These are phyloP conservation scores for Coemansia umbellata DNA, from an alignment of 192 early-diverging fungal genomes.

Conservation along the genomic window DNA sequence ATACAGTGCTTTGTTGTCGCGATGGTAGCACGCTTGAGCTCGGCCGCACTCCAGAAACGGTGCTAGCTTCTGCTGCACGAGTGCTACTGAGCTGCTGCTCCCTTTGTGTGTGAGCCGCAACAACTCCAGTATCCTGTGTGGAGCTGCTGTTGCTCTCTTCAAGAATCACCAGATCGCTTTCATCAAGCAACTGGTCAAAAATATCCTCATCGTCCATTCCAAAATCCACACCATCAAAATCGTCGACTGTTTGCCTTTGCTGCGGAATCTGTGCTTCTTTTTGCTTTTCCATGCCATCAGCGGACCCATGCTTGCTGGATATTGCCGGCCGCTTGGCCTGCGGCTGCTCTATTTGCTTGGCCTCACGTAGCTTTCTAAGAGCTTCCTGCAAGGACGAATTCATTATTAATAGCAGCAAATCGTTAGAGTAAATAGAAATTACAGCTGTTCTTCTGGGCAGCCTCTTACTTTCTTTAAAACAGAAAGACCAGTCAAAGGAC, in stretches of 20 bases:
- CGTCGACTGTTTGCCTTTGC: conserved; percentile 1
- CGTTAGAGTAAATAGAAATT: too few relatives aligned
- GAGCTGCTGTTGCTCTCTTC: too few relatives aligned
- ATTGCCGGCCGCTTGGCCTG: conserved; percentile 20
- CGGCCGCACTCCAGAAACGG: too few relatives aligned
- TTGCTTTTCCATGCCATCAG: not conserved
- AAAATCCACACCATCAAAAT: conserved; percentile 12
- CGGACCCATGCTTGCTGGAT: not conserved
- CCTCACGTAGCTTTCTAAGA: conserved; percentile 33
- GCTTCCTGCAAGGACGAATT: conserved; percentile 31
- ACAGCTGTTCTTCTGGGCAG: too few relatives aligned
- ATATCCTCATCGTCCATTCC: conserved; percentile 23
- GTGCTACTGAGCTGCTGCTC: too few relatives aligned
- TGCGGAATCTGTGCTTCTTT: not conserved
- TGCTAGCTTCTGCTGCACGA: too few relatives aligned
- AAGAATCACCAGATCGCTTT: not conserved
- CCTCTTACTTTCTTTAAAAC: too few relatives aligned
- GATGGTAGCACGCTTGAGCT: too few relatives aligned
- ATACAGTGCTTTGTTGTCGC: conserved; percentile 3
- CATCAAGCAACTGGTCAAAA: conserved; percentile 15
- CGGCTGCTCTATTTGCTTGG: conserved; percentile 12
- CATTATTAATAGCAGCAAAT: too few relatives aligned
- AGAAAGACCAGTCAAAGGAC: too few relatives aligned
- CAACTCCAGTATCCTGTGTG: too few relatives aligned
- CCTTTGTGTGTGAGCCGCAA: too few relatives aligned